A percentile compares a stretch with the other conserved stretches of the same genome.
Evolutionary conservation across 2,329 filamentous ascomycete species (phyloP).

Genomic region (Hypoxylon sp.): DNA sequence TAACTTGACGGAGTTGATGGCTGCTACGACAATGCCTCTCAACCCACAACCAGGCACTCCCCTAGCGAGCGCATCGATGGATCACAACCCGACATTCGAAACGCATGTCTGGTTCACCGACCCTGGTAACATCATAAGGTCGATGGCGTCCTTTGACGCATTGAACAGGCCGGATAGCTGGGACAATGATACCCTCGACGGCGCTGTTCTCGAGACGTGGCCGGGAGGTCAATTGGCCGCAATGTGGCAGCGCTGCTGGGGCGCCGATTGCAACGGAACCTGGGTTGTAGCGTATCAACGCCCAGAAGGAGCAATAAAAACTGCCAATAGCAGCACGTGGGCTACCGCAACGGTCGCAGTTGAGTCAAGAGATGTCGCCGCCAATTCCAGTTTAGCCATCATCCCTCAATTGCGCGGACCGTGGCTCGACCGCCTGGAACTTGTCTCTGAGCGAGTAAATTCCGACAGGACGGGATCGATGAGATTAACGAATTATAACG

Average conservation of each 20-base stretch:
- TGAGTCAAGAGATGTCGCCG: conserved; percentile 36
- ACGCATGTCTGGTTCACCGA: conserved; percentile 48
- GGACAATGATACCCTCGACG: conserved; percentile 44
- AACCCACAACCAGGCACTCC: conserved; percentile 46
- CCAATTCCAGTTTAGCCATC: conserved; percentile 48
- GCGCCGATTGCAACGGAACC: conserved; percentile 31
- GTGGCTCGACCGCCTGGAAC: conserved; percentile 41
- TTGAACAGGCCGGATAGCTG: conserved; percentile 43
- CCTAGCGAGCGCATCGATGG: conserved; percentile 47
- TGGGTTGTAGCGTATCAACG: conserved; percentile 50
- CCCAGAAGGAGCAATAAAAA: conserved; percentile 47
- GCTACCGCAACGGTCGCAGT: conserved; percentile 41
- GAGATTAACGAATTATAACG: conserved; percentile 42
- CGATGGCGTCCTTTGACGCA: conserved; percentile 41
- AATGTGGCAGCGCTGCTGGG: conserved; percentile 46
- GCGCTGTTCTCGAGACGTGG: conserved; percentile 39
- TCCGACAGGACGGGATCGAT: conserved; percentile 36
- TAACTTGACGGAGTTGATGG: conserved; percentile 47
- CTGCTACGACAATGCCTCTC: conserved; percentile 43
- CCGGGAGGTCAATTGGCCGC: conserved; percentile 48
- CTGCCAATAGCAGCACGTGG: conserved; percentile 47
- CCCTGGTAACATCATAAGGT: conserved; percentile 41
- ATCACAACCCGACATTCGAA: conserved; percentile 30
- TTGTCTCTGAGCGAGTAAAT: conserved; percentile 39
- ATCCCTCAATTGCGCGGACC: conserved; percentile 40